Percentiles rank a stretch among this genome's conserved stretches.
phyloP scores from a whole-genome alignment of 2,329 filamentous ascomycete species.

The Fusarium penzigii region DNA sequence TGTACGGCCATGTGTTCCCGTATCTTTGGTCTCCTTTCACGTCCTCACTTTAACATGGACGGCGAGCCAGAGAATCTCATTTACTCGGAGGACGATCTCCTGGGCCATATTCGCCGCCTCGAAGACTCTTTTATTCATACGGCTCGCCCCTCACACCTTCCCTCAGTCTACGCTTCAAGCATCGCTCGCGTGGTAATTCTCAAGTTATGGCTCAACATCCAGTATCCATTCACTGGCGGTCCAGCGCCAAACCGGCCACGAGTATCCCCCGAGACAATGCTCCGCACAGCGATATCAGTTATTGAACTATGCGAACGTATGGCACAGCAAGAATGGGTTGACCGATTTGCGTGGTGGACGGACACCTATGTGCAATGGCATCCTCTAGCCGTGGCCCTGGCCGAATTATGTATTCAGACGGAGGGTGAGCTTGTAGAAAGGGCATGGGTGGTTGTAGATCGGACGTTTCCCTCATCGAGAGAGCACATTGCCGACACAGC shows the following conservation, averaged over 20 bases:
- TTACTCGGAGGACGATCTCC: constrained; percentile 41
- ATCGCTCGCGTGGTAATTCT: constrained; percentile 45
- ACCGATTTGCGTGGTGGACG: constrained; percentile 50
- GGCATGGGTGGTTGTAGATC: constrained; percentile 52
- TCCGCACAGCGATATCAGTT: constrained; percentile 49
- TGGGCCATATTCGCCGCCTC: constrained; percentile 40
- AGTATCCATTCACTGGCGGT: constrained; percentile 45
- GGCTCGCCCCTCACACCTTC: constrained; percentile 34
- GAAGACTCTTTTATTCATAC: constrained; percentile 42
- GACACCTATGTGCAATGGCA: constrained; percentile 57
- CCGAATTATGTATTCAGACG: constrained; percentile 52
- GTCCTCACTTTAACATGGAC: constrained; percentile 31
- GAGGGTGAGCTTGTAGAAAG: constrained; percentile 46
- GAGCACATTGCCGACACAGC: constrained; percentile 50
- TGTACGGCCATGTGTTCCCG: constrained; percentile 42
- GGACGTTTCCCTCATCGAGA: constrained; percentile 44
- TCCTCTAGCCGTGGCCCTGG: constrained; percentile 52
- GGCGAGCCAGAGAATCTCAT: constrained; percentile 18
- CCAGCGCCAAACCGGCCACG: constrained; percentile 29
- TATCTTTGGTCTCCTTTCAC: constrained; percentile 41
- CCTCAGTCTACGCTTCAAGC: constrained; percentile 40
- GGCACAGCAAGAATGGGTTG: constrained; percentile 34
- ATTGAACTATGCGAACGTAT: constrained; percentile 43
- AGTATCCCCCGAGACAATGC: constrained; percentile 43
- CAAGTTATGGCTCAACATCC: constrained; percentile 48